Evolutionary conservation across 1,284 basidiomycete genomes (phyloP).

Genomic region (Pseudozyma hubeiensis): DNA sequence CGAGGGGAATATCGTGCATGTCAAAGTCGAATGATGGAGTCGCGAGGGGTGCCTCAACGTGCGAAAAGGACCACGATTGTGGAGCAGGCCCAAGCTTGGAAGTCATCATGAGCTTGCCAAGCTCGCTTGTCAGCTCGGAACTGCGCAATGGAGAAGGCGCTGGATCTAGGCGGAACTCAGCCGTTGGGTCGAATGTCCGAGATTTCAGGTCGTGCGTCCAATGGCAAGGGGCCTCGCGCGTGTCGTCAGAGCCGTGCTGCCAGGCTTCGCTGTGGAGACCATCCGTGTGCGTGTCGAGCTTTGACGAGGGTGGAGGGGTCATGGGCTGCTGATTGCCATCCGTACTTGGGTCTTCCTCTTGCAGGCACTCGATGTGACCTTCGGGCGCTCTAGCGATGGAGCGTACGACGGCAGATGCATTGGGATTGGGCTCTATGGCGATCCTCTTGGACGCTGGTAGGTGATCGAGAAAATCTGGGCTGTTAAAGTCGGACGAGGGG

Average conservation of each 20-base stretch:
- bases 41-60: neutral
- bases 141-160: slow-evolving; percentile 45
- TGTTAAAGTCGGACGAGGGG: neutral
- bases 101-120: slow-evolving; percentile 18
- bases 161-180: too few relatives aligned
- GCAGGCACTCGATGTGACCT: slow-evolving; percentile 27
- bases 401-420: slow-evolving; percentile 33
- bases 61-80: slow-evolving; percentile 6
- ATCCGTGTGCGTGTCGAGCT: neutral
- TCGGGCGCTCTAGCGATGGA: slow-evolving; percentile 46
- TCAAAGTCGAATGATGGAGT: neutral
- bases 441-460: slow-evolving; percentile 26
- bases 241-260: slow-evolving; percentile 12
- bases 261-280: slow-evolving; percentile 1
- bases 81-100: slow-evolving; percentile 7
- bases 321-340: neutral
- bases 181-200: too few relatives aligned
- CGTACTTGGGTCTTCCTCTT: slow-evolving; percentile 21
- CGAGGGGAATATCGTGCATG: neutral
- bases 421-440: slow-evolving; percentile 29
- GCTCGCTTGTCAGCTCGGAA: slow-evolving; percentile 33
- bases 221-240: neutral
- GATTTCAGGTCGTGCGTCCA: neutral
- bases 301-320: neutral
- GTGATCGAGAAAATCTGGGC: neutral